Percentiles rank a stretch among this genome's conserved stretches.
phyloP scores from a whole-genome alignment of 2,329 filamentous ascomycete species.

The Apiospora pterosperma region DNA sequence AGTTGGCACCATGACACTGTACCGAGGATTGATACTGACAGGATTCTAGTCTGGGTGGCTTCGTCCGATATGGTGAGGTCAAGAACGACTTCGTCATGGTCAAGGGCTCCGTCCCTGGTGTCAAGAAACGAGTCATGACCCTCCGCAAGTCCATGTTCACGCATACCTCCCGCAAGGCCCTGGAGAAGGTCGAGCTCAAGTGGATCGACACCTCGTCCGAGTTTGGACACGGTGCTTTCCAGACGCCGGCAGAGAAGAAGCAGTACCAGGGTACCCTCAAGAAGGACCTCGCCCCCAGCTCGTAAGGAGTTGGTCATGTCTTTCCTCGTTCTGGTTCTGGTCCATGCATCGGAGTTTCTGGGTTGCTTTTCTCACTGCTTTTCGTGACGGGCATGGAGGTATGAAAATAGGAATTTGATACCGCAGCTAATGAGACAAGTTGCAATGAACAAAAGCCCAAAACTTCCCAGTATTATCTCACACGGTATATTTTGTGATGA shows the following conservation, averaged over 20 bases:
- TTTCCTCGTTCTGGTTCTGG: slow-evolving; percentile 40
- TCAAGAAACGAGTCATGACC: slow-evolving; percentile 99
- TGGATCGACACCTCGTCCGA: slow-evolving; percentile 99
- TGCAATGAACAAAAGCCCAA: slow-evolving; percentile 26
- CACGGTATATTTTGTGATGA: background rate
- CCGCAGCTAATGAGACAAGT: slow-evolving; percentile 30
- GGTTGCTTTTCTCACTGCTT: slow-evolving; percentile 36
- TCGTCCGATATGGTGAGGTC: slow-evolving; percentile 98
- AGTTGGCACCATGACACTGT: slow-evolving; percentile 40
- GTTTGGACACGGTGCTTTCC: slow-evolving; percentile 99
- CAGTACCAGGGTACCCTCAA: slow-evolving; percentile 98
- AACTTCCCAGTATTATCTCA: slow-evolving; percentile 13
- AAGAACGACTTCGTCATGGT: slow-evolving; percentile 99
- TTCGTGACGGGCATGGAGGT: slow-evolving; percentile 27
- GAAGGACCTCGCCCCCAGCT: slow-evolving; percentile 73
- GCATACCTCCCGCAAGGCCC: slow-evolving; percentile 90
- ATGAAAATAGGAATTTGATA: slow-evolving; percentile 29
- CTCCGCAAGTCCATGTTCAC: slow-evolving; percentile 98
- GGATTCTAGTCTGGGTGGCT: slow-evolving; percentile 80
- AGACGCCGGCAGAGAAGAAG: slow-evolving; percentile 97
- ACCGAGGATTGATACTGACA: slow-evolving; percentile 28
- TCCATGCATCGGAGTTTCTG: slow-evolving; percentile 55
- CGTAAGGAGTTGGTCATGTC: slow-evolving; percentile 29
- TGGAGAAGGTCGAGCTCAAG: slow-evolving; percentile 99
- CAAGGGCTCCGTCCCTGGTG: slow-evolving; percentile 96